Evolutionary conservation across 371 early-diverging fungal species (phyloP).

Genomic region (Lichtheimia ornata): DNA sequence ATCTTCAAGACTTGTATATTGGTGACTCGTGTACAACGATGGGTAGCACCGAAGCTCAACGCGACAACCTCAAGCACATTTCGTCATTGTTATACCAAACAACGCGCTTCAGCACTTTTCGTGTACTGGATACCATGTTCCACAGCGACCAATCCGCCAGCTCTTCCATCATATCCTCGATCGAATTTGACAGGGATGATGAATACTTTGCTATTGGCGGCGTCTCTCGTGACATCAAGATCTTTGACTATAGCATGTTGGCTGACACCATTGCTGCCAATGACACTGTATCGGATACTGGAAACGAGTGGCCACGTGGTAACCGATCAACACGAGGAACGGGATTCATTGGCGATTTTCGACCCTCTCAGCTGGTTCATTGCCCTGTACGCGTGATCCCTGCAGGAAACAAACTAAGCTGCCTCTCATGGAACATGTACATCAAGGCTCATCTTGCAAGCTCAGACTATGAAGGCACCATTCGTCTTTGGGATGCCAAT

Average conservation of each 20-base stretch:
- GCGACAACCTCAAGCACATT: constrained; percentile 42
- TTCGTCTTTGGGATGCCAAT: constrained; percentile 83
- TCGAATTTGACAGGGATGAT: constrained; percentile 91
- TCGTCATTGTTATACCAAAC: constrained; percentile 69
- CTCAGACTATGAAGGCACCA: constrained; percentile 89
- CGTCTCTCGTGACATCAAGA: constrained; percentile 89
- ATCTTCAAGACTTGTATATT: constrained; percentile 73
- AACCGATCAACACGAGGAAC: neutral
- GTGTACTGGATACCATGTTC: constrained; percentile 71
- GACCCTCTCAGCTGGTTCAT: constrained; percentile 34
- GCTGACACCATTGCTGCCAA: constrained; percentile 24
- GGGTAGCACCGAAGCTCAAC: neutral
- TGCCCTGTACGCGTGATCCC: constrained; percentile 71
- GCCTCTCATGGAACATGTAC: constrained; percentile 86
- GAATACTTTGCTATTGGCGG: constrained; percentile 92
- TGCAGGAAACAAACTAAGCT: constrained; percentile 71
- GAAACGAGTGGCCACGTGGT: constrained; percentile 3
- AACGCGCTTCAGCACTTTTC: constrained; percentile 64
- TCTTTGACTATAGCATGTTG: constrained; percentile 78
- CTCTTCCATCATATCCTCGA: constrained; percentile 86
- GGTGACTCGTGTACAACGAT: neutral
- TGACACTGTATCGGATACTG: constrained; percentile 20
- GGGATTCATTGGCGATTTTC: constrained; percentile 11
- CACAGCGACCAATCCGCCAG: constrained; percentile 69
- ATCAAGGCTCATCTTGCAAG: constrained; percentile 79